Evolutionary conservation across 1,284 basidiomycete species (phyloP).

Genomic region (Ganoderma multipileum): DNA sequence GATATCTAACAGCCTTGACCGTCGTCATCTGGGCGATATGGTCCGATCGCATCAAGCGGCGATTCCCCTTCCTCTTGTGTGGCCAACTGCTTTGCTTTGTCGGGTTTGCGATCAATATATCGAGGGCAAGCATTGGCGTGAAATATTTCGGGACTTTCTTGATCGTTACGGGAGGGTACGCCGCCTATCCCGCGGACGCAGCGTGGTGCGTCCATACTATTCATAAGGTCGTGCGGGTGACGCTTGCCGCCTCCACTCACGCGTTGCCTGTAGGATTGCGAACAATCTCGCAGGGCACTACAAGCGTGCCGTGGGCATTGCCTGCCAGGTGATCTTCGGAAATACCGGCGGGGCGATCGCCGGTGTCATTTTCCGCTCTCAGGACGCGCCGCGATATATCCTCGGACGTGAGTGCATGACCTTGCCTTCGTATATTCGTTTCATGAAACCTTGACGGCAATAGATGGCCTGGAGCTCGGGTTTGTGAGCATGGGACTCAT

Average conservation of each 20-base stretch:
- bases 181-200: conserved; percentile 64
- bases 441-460: not conserved
- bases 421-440: not conserved
- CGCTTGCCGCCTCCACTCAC: not conserved
- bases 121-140: conserved; percentile 49
- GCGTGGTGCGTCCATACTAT: conserved; percentile 52
- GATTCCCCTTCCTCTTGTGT: conserved; percentile 63
- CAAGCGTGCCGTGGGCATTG: conserved; percentile 69
- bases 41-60: conserved; percentile 63
- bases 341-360: conserved; percentile 65
- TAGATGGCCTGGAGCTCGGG: conserved; percentile 46
- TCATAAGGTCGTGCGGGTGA: no score
- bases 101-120: conserved; percentile 71
- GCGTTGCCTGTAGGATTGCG: conserved; percentile 47
- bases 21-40: conserved; percentile 58
- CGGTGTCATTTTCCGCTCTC: conserved; percentile 63
- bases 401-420: conserved; percentile 57
- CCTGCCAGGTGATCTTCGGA: conserved; percentile 67
- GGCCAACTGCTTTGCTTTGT: conserved; percentile 59
- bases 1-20: conserved; percentile 49
- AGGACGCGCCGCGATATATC: conserved; percentile 65
- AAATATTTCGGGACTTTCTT: conserved; percentile 75
- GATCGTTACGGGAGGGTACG: conserved; percentile 63
- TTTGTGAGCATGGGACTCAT: conserved; percentile 71
- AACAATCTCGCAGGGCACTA: conserved; percentile 70